Evolutionary conservation across 2,329 filamentous ascomycete genomes (phyloP).

Genomic region (Rutstroemia sp.): DNA sequence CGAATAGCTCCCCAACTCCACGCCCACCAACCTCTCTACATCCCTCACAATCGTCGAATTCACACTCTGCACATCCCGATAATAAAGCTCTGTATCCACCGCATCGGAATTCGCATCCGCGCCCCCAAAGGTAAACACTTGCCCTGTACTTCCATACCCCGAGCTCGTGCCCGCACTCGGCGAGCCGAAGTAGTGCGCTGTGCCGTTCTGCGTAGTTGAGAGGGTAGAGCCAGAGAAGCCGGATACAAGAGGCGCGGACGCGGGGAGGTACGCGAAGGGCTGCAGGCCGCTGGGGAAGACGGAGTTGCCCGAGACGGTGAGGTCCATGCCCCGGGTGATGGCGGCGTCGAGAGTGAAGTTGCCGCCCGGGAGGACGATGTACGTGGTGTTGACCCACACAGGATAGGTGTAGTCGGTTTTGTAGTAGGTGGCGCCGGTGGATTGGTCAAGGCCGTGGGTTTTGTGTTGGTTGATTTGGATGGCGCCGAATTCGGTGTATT

Average conservation of each 20-base stretch:
- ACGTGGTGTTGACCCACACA: conserved; percentile 48
- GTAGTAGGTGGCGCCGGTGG: conserved; percentile 25
- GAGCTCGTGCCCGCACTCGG: conserved; percentile 34
- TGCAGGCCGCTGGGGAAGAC: conserved; percentile 56
- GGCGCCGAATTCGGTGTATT: conserved; percentile 45
- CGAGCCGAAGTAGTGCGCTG: conserved; percentile 46
- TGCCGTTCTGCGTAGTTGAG: conserved; percentile 49
- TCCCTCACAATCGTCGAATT: conserved; percentile 48
- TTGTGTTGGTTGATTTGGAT: conserved; percentile 45
- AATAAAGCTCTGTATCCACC: conserved; percentile 36
- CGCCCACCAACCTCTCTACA: conserved; percentile 33
- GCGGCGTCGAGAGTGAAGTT: conserved; percentile 41
- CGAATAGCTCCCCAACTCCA: conserved; percentile 13
- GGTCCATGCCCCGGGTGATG: conserved; percentile 42
- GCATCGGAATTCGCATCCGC: conserved; percentile 29
- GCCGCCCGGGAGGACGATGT: conserved; percentile 34
- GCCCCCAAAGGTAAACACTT: conserved; percentile 46
- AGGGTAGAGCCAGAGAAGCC: conserved; percentile 35
- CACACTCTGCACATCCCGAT: conserved; percentile 45
- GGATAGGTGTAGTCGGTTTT: conserved; percentile 49
- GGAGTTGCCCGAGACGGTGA: conserved; percentile 37
- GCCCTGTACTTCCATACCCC: conserved; percentile 48
- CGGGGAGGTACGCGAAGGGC: conserved; percentile 38
- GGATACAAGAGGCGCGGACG: conserved; percentile 16
- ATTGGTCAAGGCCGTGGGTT: conserved; percentile 41